Evolutionary conservation across 2,329 filamentous ascomycete genomes (phyloP).

Genomic region (Venturia effusa): DNA sequence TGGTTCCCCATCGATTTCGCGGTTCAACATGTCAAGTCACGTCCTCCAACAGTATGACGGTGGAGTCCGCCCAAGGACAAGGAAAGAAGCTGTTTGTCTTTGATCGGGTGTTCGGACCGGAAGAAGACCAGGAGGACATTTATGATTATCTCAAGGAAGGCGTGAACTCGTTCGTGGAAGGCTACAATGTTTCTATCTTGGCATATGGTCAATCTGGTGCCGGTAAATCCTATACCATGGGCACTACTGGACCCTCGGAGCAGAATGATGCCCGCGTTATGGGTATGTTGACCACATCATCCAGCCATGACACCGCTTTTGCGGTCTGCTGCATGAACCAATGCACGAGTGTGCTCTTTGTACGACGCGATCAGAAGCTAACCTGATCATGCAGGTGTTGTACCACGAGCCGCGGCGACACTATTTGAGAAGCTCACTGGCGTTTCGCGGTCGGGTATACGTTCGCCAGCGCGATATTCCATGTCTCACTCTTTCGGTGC

Average conservation of each 20-base stretch:
- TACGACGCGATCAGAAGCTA: slow-evolving; percentile 4
- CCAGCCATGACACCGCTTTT: not conserved
- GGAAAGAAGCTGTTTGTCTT: slow-evolving; percentile 95
- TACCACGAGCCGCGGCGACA: slow-evolving; percentile 75
- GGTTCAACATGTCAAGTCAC: slow-evolving; percentile 84
- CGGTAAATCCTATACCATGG: slow-evolving; percentile 98
- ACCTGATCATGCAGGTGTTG: slow-evolving; percentile 55
- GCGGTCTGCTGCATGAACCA: not conserved
- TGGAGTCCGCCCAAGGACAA: slow-evolving; percentile 66
- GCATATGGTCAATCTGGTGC: slow-evolving; percentile 97
- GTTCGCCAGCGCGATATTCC: slow-evolving; percentile 70
- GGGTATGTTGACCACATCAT: slow-evolving; percentile 49
- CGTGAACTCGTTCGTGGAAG: slow-evolving; percentile 80
- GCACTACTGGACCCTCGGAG: slow-evolving; percentile 76
- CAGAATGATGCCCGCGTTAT: slow-evolving; percentile 60
- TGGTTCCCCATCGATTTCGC: slow-evolving; percentile 93
- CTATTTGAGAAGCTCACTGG: slow-evolving; percentile 83
- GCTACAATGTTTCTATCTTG: slow-evolving; percentile 95
- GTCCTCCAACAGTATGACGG: slow-evolving; percentile 70
- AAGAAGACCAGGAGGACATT: slow-evolving; percentile 74
- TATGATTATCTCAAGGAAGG: slow-evolving; percentile 93
- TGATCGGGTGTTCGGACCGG: slow-evolving; percentile 82
- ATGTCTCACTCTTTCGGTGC: slow-evolving; percentile 32
- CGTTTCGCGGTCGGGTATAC: slow-evolving; percentile 64
- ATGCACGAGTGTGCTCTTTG: not conserved